Conservation (phyloP, 1,284 basidiomycete genomes). For the Ceratobasidium theobromae region DNA sequence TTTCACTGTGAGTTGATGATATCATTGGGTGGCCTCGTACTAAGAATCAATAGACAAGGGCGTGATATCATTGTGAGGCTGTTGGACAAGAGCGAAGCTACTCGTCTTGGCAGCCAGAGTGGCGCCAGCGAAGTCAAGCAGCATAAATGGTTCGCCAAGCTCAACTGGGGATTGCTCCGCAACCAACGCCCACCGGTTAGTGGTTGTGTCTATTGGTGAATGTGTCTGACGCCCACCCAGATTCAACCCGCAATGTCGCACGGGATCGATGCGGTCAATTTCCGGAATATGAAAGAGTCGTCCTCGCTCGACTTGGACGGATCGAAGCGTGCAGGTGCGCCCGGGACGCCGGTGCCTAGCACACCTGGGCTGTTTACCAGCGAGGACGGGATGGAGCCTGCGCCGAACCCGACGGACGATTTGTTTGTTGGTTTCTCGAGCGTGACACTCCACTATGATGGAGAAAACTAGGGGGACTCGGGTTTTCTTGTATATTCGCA, state of each 20-base stretch:
- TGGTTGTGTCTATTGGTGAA: slow-evolving; percentile 39
- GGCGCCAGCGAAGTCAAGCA: slow-evolving; percentile 98
- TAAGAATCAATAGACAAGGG: slow-evolving; percentile 59
- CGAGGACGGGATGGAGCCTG: slow-evolving; percentile 54
- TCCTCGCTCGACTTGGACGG: slow-evolving; percentile 83
- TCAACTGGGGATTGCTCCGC: slow-evolving; percentile 95
- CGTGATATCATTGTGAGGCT: slow-evolving; percentile 87
- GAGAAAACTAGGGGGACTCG: slow-evolving; percentile 49
- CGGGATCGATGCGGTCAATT: slow-evolving; percentile 86
- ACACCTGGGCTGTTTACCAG: slow-evolving; percentile 44
- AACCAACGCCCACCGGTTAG: slow-evolving; percentile 90
- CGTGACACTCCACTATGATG: slow-evolving; percentile 84
- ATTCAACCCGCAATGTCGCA: slow-evolving; percentile 84
- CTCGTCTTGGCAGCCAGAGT: slow-evolving; percentile 84
- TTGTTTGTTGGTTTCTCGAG: slow-evolving; percentile 83
- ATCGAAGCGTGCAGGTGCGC: slow-evolving; percentile 45
- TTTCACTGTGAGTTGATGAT: slow-evolving; percentile 69
- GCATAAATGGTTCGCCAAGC: slow-evolving; percentile 96
- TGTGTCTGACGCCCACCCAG: slow-evolving; percentile 47
- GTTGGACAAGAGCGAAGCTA: slow-evolving; percentile 91
- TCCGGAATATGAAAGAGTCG: slow-evolving; percentile 87
- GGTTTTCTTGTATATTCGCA: background rate
- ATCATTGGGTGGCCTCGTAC: background rate
- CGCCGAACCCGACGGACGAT: slow-evolving; percentile 46
- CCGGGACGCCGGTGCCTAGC: slow-evolving; percentile 51